phyloP scores from a whole-genome alignment of 1,139 yeast genomes.

The Arxiozyma bovina region DNA sequence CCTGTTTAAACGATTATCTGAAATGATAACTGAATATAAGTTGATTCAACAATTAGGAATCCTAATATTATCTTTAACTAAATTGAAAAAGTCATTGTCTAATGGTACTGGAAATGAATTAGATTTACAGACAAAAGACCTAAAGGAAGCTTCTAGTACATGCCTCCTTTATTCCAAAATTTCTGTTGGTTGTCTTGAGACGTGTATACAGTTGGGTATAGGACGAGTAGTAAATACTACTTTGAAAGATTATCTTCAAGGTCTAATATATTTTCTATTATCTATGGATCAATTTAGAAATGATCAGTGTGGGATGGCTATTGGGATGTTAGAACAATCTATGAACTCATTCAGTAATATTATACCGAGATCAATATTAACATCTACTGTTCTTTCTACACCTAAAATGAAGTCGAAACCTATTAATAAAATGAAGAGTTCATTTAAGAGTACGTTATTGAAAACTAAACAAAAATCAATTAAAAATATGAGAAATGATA shows the following conservation, averaged over 20 bases:
- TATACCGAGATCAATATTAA: conserved; percentile 12
- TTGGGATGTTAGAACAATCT: conserved; percentile 24
- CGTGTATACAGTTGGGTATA: conserved; percentile 7
- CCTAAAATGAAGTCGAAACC: conserved; percentile 4
- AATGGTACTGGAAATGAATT: conserved; percentile 16
- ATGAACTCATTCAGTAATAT: conserved; percentile 13
- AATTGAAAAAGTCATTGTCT: conserved; percentile 20
- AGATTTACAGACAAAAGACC: conserved; percentile 24
- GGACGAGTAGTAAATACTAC: conserved; percentile 8
- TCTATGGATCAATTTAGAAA: conserved; percentile 24
- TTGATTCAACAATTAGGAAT: conserved; percentile 26
- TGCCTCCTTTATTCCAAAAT: conserved; percentile 23
- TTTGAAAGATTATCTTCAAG: conserved; percentile 16
- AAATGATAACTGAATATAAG: conserved; percentile 12
- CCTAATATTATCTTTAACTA: conserved; percentile 22
- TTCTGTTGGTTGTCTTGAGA: conserved; percentile 24
- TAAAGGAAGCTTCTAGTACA: conserved; percentile 16
- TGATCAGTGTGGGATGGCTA: conserved; percentile 21
- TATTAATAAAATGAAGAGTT: conserved; percentile 4
- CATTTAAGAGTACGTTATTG: conserved; percentile 5
- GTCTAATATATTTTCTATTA: conserved; percentile 18
- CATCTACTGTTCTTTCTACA: conserved; percentile 8
- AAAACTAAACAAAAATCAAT: conserved; percentile 2
- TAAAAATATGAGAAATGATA: neutral
- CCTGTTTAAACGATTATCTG: conserved; percentile 2